These are phyloP conservation scores for Xylariaceae sp. DNA, from an alignment of 2,329 filamentous ascomycete species.

Conservation along the genomic window DNA sequence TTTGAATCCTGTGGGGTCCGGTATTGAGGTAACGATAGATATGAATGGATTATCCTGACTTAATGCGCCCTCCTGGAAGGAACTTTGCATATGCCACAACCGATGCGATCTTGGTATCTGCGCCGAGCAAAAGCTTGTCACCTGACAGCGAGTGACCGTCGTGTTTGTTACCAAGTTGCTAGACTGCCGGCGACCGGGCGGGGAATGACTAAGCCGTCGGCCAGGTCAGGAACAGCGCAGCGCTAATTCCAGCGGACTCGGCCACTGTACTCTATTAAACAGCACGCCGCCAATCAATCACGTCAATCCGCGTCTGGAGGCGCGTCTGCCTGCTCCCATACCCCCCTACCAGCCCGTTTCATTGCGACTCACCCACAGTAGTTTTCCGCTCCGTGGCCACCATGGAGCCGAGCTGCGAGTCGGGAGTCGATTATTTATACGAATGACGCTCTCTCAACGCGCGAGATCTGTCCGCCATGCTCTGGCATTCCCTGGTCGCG, in stretches of 20 bases:
- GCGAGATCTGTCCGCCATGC: conserved; percentile 26
- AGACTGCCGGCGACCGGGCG: not conserved
- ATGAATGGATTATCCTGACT: too few relatives aligned
- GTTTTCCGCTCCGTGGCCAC: conserved; percentile 12
- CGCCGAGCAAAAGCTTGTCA: conserved; percentile 7
- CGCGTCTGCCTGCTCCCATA: conserved; percentile 16
- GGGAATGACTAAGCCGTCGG: conserved; percentile 11
- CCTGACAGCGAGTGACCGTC: conserved; percentile 13
- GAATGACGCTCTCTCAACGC: conserved; percentile 22
- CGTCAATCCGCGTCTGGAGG: not conserved
- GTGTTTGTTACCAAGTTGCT: not conserved
- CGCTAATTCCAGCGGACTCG: too few relatives aligned
- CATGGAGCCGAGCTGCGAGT: conserved; percentile 24
- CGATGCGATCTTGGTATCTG: conserved; percentile 1
- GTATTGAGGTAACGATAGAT: too few relatives aligned
- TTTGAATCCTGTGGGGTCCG: too few relatives aligned
- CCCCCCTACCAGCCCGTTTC: not conserved
- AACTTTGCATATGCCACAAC: too few relatives aligned
- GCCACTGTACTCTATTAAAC: not conserved
- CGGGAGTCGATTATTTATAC: conserved; percentile 7
- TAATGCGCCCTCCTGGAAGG: too few relatives aligned
- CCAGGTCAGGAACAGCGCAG: too few relatives aligned
- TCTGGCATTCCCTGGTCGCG: conserved; percentile 16
- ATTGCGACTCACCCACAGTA: not conserved
- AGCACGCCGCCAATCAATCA: not conserved